These are phyloP conservation scores for Byssothecium circinans DNA, from an alignment of 2,329 filamentous ascomycete genomes.

Conservation along the genomic window DNA sequence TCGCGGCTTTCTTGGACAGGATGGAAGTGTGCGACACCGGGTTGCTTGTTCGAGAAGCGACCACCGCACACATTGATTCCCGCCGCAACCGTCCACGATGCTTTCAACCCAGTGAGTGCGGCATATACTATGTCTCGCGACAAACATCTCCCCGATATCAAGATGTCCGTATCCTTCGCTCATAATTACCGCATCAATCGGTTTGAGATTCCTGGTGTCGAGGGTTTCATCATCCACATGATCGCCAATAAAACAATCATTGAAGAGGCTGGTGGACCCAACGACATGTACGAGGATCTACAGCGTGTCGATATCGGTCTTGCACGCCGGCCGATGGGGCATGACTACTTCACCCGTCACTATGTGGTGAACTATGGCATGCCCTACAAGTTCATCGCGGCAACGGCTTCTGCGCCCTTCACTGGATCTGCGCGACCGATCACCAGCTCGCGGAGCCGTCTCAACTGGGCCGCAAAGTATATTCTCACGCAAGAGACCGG, in stretches of 20 bases:
- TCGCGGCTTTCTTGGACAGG: conserved; percentile 62
- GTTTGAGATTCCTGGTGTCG: conserved; percentile 52
- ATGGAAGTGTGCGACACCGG: conserved; percentile 61
- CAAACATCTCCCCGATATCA: conserved; percentile 35
- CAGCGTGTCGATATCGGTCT: conserved; percentile 46
- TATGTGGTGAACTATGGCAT: conserved; percentile 63
- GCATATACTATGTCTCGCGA: conserved; percentile 37
- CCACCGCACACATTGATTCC: conserved; percentile 36
- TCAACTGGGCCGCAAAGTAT: conserved; percentile 58
- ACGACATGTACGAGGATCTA: conserved; percentile 61
- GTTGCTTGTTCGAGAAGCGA: conserved; percentile 53
- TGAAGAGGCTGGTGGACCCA: conserved; percentile 55
- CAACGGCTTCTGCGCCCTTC: conserved; percentile 42
- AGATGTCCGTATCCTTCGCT: conserved; percentile 34
- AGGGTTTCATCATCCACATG: conserved; percentile 57
- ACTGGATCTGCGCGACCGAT: conserved; percentile 45
- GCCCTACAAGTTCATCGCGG: conserved; percentile 67
- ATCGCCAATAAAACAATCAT: conserved; percentile 59
- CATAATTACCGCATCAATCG: conserved; percentile 48
- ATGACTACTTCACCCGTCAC: conserved; percentile 50
- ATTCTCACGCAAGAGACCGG: conserved; percentile 38
- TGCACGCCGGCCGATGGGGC: conserved; percentile 15
- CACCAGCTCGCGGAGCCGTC: conserved; percentile 53
- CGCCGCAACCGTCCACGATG: conserved; percentile 33
- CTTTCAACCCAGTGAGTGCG: conserved; percentile 38